Percentiles rank a stretch among this genome's conserved stretches.
Conservation (phyloP, 192 early-diverging fungal genomes). For the Coemansia biformis region DNA sequence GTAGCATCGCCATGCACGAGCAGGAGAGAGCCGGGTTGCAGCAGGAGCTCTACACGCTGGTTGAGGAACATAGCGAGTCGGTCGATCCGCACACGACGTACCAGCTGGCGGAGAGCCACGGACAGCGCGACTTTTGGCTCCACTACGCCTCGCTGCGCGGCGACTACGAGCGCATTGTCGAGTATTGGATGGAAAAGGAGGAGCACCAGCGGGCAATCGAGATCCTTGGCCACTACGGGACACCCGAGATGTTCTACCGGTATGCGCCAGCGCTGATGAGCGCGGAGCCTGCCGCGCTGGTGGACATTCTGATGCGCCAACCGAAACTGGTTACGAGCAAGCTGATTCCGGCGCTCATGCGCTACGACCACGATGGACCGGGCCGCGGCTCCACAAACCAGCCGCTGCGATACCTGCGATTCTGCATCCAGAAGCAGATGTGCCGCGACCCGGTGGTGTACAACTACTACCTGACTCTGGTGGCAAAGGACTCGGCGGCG, state of each 20-base stretch:
- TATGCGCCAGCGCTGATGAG: constrained; percentile 83
- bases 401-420: constrained; percentile 81
- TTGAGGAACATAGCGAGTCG: constrained; percentile 61
- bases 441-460: constrained; percentile 88
- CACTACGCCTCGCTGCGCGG: constrained; percentile 77
- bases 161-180: constrained; percentile 83
- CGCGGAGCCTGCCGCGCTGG: constrained; percentile 74
- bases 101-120: constrained; percentile 81
- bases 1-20: constrained; percentile 12
- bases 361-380: constrained; percentile 59
- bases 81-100: constrained; percentile 70
- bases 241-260: constrained; percentile 80
- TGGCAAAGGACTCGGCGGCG: constrained; percentile 28
- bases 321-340: constrained; percentile 73
- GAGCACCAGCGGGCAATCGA: constrained; percentile 73
- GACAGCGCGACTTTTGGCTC: constrained; percentile 72
- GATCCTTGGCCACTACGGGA: constrained; percentile 72
- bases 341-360: constrained; percentile 84
- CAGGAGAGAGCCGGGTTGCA: constrained; percentile 58
- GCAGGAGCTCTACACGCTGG: constrained; percentile 67
- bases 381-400: constrained; percentile 55
- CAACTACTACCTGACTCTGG: constrained; percentile 77
- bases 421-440: constrained; percentile 67
- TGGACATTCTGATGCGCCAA: constrained; percentile 82
- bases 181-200: constrained; percentile 75